These are phyloP conservation scores for Botrytis aclada DNA, from an alignment of 2,329 filamentous ascomycete genomes.

Conservation along the genomic window DNA sequence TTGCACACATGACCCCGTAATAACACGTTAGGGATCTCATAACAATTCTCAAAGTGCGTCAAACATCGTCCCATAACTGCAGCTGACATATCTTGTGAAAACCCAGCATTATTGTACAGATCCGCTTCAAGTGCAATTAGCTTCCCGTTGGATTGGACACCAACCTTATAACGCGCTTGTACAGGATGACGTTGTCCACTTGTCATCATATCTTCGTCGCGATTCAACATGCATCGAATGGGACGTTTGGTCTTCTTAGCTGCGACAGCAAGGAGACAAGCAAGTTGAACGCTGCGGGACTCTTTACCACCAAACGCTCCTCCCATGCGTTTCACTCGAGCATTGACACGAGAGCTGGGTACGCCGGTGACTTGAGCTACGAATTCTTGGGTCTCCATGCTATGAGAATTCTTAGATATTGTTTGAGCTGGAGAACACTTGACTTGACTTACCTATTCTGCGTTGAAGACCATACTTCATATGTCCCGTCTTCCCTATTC, in stretches of 20 bases:
- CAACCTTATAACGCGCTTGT: slow-evolving; percentile 84
- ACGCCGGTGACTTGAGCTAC: slow-evolving; percentile 80
- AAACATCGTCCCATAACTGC: slow-evolving; percentile 83
- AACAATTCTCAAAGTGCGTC: slow-evolving; percentile 81
- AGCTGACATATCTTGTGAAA: slow-evolving; percentile 57
- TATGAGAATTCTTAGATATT: slow-evolving; percentile 1
- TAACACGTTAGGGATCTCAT: slow-evolving; percentile 79
- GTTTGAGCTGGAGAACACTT: not conserved
- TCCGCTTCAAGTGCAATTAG: slow-evolving; percentile 84
- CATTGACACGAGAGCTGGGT: slow-evolving; percentile 80
- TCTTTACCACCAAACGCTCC: slow-evolving; percentile 96
- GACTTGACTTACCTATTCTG: slow-evolving; percentile 64
- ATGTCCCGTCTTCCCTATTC: slow-evolving; percentile 85
- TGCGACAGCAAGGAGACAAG: slow-evolving; percentile 77
- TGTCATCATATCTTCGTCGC: slow-evolving; percentile 89
- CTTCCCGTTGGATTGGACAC: slow-evolving; percentile 84
- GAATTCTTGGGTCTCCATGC: slow-evolving; percentile 83
- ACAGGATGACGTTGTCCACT: slow-evolving; percentile 92
- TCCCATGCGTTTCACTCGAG: slow-evolving; percentile 86
- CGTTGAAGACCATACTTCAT: slow-evolving; percentile 88
- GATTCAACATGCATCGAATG: slow-evolving; percentile 89
- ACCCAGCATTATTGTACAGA: slow-evolving; percentile 87
- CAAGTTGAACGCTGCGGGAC: slow-evolving; percentile 77
- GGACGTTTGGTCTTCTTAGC: slow-evolving; percentile 79
- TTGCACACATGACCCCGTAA: slow-evolving; percentile 83